Conservation (phyloP, 2,329 filamentous ascomycete species). For the Tolypocladium nubicola region DNA sequence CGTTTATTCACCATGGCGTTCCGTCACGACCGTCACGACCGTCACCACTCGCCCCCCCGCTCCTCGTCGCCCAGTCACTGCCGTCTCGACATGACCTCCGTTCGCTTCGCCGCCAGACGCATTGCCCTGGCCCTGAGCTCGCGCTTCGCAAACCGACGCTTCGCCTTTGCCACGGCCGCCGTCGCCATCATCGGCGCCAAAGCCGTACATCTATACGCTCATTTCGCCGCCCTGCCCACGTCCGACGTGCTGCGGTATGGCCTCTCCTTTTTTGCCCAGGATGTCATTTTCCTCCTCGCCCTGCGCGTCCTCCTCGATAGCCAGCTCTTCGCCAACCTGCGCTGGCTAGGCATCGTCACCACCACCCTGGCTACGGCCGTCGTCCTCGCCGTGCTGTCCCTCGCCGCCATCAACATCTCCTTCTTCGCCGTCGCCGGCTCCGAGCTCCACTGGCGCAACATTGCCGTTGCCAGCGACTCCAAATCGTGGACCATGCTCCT, state of each 20-base stretch:
- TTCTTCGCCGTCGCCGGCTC: slow-evolving; percentile 20
- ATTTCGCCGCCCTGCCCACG: slow-evolving; percentile 17
- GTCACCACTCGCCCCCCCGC: not conserved
- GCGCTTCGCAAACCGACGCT: slow-evolving; percentile 16
- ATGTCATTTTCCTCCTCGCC: slow-evolving; percentile 18
- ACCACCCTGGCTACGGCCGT: slow-evolving; percentile 10
- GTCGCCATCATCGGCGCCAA: slow-evolving; percentile 20
- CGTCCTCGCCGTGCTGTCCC: slow-evolving; percentile 10
- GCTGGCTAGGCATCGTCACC: slow-evolving; percentile 8
- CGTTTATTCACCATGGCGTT: not conserved
- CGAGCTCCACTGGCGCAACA: slow-evolving; percentile 18
- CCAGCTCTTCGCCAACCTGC: slow-evolving; percentile 8
- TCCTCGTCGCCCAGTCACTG: not conserved
- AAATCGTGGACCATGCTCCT: slow-evolving; percentile 13
- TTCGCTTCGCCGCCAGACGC: slow-evolving; percentile 2
- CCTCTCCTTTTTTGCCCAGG: slow-evolving; percentile 24
- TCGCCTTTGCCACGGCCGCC: slow-evolving; percentile 20
- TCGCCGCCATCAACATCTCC: slow-evolving; percentile 13
- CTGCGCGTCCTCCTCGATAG: slow-evolving; percentile 19
- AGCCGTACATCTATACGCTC: slow-evolving; percentile 19
- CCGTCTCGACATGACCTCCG: not conserved
- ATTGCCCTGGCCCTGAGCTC: slow-evolving; percentile 7
- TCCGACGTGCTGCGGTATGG: slow-evolving; percentile 19
- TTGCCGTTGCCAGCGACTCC: slow-evolving; percentile 13
- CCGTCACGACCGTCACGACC: not conserved